Conservation (phyloP, 768 basidiomycete genomes). For the Suillus brevipes region DNA sequence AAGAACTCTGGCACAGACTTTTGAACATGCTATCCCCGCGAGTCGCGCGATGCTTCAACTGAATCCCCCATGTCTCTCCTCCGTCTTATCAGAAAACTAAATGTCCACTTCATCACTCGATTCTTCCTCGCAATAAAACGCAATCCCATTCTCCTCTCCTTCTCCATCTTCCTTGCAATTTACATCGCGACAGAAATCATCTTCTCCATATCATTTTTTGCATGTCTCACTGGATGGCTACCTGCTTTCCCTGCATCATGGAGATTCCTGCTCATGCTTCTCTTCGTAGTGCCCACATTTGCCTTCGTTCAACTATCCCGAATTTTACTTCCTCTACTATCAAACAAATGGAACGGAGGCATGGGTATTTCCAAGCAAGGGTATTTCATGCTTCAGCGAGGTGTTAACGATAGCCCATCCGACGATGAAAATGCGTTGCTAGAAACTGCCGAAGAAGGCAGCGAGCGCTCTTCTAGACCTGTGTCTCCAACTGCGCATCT, state of each 20-base stretch:
- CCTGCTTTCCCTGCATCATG: constrained; percentile 12
- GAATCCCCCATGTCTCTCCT: background rate
- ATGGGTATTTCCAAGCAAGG: background rate
- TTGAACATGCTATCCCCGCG: background rate
- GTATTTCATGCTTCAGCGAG: constrained; percentile 5
- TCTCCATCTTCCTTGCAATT: background rate
- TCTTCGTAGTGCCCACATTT: constrained; percentile 9
- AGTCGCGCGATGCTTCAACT: background rate
- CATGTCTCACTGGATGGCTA: background rate
- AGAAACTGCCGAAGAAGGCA: background rate
- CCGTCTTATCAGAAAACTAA: background rate
- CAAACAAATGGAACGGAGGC: background rate
- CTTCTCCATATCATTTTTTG: background rate
- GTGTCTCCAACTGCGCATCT: background rate
- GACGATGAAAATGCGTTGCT: background rate
- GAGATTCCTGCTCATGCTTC: constrained; percentile 7
- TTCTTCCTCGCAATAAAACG: background rate
- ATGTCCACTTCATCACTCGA: too few species aligned
- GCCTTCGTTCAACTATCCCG: constrained; percentile 4
- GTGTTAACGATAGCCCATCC: background rate
- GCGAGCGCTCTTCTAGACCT: constrained; percentile 2
- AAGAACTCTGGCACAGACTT: too few species aligned
- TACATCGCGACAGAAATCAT: constrained; percentile 3
- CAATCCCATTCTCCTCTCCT: constrained; percentile 6
- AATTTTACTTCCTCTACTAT: background rate